phyloP scores from a whole-genome alignment of 805 yeast species.

The Metschnikowia kofuensis region DNA sequence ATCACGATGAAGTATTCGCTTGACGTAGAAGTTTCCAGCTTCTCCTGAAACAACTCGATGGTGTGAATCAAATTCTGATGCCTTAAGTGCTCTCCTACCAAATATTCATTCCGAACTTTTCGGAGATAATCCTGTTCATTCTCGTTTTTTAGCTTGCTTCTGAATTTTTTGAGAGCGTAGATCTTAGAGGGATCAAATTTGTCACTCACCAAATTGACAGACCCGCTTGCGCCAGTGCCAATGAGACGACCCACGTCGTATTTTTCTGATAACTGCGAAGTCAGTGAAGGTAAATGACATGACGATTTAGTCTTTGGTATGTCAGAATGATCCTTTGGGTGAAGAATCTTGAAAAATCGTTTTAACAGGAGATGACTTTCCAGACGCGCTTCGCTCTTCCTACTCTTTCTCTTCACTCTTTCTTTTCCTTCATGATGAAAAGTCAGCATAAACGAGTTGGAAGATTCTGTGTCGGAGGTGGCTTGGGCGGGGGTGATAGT shows the following conservation, averaged over 20 bases:
- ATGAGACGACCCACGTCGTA: constrained; percentile 71
- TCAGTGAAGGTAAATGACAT: constrained; percentile 9
- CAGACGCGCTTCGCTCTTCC: constrained; percentile 6
- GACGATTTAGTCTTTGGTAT: constrained; percentile 9
- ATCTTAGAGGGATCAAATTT: constrained; percentile 50
- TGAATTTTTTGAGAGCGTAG: constrained; percentile 85
- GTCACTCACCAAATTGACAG: constrained; percentile 75
- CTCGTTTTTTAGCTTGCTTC: constrained; percentile 62
- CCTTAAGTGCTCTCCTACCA: constrained; percentile 67
- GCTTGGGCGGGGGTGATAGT: background rate
- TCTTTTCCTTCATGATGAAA: constrained; percentile 1
- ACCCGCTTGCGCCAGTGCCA: constrained; percentile 95
- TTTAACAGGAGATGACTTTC: constrained; percentile 34
- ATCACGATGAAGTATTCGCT: constrained; percentile 65
- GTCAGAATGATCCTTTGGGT: constrained; percentile 19
- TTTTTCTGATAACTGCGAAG: constrained; percentile 40
- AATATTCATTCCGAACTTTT: constrained; percentile 79
- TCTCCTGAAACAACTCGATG: constrained; percentile 70
- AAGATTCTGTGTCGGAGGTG: constrained; percentile 13
- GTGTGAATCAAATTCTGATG: constrained; percentile 83
- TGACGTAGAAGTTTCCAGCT: constrained; percentile 1
- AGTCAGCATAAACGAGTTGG: constrained; percentile 4
- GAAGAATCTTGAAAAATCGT: constrained; percentile 52
- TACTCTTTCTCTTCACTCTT: constrained; percentile 1
- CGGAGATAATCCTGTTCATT: constrained; percentile 65